Evolutionary conservation across 2,329 filamentous ascomycete species (phyloP).

Genomic region (Aspergillus fumigatus): DNA sequence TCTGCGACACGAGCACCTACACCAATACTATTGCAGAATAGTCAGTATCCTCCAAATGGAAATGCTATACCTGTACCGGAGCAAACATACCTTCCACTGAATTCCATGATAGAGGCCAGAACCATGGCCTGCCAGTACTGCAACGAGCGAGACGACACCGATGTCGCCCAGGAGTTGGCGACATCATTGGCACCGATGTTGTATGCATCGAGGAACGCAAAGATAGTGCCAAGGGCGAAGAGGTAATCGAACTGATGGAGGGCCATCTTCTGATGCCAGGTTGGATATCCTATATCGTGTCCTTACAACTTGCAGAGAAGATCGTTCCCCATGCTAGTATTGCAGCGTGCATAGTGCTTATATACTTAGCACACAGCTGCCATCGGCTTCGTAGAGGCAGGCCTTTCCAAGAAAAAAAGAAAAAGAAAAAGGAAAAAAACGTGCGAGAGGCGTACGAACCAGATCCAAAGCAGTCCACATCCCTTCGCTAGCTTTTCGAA

Average conservation of each 20-base stretch:
- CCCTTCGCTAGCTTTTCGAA: background rate
- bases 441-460: background rate
- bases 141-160: constrained; percentile 15
- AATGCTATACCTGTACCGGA: no score
- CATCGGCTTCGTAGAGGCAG: no score
- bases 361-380: no score
- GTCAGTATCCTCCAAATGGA: background rate
- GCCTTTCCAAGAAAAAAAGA: no score
- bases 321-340: background rate
- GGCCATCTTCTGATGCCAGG: constrained; percentile 2
- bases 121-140: constrained; percentile 17
- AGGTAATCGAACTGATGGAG: constrained; percentile 18
- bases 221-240: constrained; percentile 17
- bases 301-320: background rate
- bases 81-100: constrained; percentile 9
- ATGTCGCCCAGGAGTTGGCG: constrained; percentile 18
- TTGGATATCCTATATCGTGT: background rate
- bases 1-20: constrained; percentile 14
- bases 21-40: constrained; percentile 8
- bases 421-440: no score
- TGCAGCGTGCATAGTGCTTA: background rate
- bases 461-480: background rate
- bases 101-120: constrained; percentile 14
- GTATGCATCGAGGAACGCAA: constrained; percentile 17
- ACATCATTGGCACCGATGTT: constrained; percentile 19